Conservation (phyloP, 345 rosid genomes). For the Sisymbrium irio region DNA sequence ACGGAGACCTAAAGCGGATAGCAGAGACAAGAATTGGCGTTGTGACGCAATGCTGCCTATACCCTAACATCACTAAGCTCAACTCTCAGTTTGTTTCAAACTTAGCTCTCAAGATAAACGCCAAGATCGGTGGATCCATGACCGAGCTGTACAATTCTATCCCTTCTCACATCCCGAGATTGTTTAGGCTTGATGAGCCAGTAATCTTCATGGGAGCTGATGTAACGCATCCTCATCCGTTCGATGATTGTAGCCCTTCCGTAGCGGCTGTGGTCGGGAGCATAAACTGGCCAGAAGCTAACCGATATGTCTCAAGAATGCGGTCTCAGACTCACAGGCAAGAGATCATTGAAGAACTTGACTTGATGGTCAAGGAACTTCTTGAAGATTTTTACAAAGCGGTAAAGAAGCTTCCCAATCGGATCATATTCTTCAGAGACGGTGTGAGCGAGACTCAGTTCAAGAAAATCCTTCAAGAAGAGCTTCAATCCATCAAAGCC, state of each 20-base stretch:
- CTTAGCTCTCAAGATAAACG: constrained; percentile 90
- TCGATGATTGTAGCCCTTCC: constrained; percentile 90
- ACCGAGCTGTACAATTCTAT: constrained; percentile 77
- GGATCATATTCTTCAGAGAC: constrained; percentile 93
- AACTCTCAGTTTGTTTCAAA: constrained; percentile 91
- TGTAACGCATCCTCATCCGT: constrained; percentile 95
- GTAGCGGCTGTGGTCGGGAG: constrained; percentile 99
- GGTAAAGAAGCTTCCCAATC: constrained; percentile 58
- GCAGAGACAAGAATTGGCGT: constrained; percentile 91
- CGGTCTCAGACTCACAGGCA: constrained; percentile 95
- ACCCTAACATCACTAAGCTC: constrained; percentile 70
- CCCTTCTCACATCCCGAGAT: constrained; percentile 79
- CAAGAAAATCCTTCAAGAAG: constrained; percentile 70
- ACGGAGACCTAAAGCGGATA: constrained; percentile 84
- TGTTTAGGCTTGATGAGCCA: constrained; percentile 61
- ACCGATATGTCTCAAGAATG: constrained; percentile 85
- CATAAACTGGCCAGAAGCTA: constrained; percentile 98
- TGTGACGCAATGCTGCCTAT: constrained; percentile 87
- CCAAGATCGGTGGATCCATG: constrained; percentile 93
- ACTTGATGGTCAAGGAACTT: constrained; percentile 76
- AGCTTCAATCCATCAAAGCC: constrained; percentile 61
- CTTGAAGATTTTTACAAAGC: constrained; percentile 73
- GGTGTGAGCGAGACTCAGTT: constrained; percentile 97
- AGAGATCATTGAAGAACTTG: constrained; percentile 87
- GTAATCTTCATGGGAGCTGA: constrained; percentile 99